phyloP scores from a whole-genome alignment of 1,284 basidiomycete species.

The Pterulicium gracile region DNA sequence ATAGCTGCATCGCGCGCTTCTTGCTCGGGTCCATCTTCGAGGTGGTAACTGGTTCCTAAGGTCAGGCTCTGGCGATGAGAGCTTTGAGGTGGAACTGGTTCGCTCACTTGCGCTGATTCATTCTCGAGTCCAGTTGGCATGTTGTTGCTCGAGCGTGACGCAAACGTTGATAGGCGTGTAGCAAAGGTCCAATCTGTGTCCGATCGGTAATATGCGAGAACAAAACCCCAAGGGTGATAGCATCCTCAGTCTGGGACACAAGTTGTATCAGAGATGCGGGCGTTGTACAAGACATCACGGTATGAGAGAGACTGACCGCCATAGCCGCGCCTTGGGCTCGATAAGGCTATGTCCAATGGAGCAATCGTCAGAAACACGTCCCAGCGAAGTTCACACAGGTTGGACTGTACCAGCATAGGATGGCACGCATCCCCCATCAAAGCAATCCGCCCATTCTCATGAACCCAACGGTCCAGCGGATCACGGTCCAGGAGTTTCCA shows the following conservation, averaged over 20 bases:
- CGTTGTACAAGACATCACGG: conserved; percentile 19
- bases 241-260: conserved; percentile 23
- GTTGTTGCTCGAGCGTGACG: conserved; percentile 18
- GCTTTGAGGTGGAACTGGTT: background rate
- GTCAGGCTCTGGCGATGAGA: conserved; percentile 5
- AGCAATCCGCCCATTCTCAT: conserved; percentile 31
- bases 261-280: conserved; percentile 8
- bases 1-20: conserved; percentile 21
- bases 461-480: conserved; percentile 34
- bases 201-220: conserved; percentile 16
- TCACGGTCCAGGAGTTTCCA: conserved; percentile 23
- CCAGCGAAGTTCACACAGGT: background rate
- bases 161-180: conserved; percentile 21
- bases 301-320: conserved; percentile 30
- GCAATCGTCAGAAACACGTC: conserved; percentile 14
- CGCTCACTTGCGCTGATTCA: background rate
- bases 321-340: conserved; percentile 60
- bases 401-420: conserved; percentile 41
- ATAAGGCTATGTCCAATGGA: conserved; percentile 33
- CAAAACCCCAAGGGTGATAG: conserved; percentile 23
- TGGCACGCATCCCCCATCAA: conserved; percentile 49
- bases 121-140: conserved; percentile 19
- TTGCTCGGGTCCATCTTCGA: conserved; percentile 24
- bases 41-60: conserved; percentile 24
- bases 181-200: conserved; percentile 16